phyloP scores from a whole-genome alignment of 805 yeast species.

The Yarrowia divulgata region DNA sequence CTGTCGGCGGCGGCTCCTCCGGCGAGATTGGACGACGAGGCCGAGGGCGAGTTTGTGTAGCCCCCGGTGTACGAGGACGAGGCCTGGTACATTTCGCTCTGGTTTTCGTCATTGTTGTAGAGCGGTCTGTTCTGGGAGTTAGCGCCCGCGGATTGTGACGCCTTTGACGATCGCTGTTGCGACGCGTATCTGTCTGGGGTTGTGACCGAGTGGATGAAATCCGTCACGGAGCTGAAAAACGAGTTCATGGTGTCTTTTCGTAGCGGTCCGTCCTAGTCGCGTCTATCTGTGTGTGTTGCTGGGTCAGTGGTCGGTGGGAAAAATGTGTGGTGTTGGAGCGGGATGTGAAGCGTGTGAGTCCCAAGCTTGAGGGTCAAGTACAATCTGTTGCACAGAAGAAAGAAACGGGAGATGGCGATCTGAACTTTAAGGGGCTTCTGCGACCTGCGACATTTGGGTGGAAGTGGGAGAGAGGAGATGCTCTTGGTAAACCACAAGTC shows the following conservation, averaged over 20 bases:
- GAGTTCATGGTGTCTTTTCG: slow-evolving; percentile 45
- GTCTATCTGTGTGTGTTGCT: slow-evolving; percentile 5
- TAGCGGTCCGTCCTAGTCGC: background rate
- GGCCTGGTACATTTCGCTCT: slow-evolving; percentile 38
- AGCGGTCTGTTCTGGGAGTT: slow-evolving; percentile 26
- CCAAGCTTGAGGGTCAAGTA: slow-evolving; percentile 16
- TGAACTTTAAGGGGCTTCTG: slow-evolving; percentile 34
- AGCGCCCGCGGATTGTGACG: slow-evolving; percentile 40
- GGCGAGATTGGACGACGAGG: slow-evolving; percentile 33
- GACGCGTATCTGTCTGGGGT: slow-evolving; percentile 53
- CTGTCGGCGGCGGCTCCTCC: slow-evolving; percentile 33
- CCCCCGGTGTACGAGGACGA: slow-evolving; percentile 35
- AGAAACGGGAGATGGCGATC: slow-evolving; percentile 38
- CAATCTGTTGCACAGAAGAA: slow-evolving; percentile 28
- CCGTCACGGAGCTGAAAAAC: slow-evolving; percentile 47
- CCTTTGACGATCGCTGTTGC: slow-evolving; percentile 32
- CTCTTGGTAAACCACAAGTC: no score
- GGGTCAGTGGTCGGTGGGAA: background rate
- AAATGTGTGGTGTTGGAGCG: slow-evolving; percentile 1
- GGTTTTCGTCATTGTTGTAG: slow-evolving; percentile 38
- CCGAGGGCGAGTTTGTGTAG: slow-evolving; percentile 35
- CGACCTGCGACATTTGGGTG: slow-evolving; percentile 14
- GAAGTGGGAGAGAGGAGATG: background rate
- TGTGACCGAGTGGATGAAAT: slow-evolving; percentile 52
- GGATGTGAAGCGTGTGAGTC: slow-evolving; percentile 16